Conservation (phyloP, 345 rosid species). For the Eucalyptus camaldulensis region DNA sequence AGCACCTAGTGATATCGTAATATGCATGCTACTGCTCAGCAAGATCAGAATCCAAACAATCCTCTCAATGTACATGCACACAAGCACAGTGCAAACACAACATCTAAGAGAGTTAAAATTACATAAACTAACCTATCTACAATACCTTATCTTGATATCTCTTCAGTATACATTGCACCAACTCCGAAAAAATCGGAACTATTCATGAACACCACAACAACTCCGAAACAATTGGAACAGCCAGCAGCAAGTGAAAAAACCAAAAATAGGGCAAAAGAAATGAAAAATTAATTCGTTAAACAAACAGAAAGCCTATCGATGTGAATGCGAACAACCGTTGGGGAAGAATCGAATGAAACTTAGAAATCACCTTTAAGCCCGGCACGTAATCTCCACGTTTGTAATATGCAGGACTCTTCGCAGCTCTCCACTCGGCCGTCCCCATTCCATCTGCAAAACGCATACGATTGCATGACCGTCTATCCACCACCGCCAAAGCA, state of each 20-base stretch:
- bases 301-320: not conserved
- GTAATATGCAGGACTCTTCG: conserved; percentile 84
- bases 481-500: not conserved
- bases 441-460: conserved; percentile 85
- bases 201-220: not conserved
- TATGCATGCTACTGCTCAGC: not conserved
- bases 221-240: not conserved
- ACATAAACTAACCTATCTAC: not conserved
- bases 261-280: not conserved
- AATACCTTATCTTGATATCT: not conserved
- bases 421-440: conserved; percentile 98
- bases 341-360: not conserved
- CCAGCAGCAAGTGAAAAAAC: not conserved
- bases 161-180: not conserved
- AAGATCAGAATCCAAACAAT: not conserved
- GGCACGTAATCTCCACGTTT: conserved; percentile 99
- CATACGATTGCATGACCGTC: not conserved
- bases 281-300: not conserved
- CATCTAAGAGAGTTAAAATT: not conserved
- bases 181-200: not conserved
- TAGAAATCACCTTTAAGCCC: conserved; percentile 70
- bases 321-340: not conserved
- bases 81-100: not conserved
- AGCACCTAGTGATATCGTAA: not conserved
- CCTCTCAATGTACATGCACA: not conserved